Base-by-base conservation (phyloP, 2,329 filamentous ascomycete species). In the Aureobasidium leucospermi region DNA sequence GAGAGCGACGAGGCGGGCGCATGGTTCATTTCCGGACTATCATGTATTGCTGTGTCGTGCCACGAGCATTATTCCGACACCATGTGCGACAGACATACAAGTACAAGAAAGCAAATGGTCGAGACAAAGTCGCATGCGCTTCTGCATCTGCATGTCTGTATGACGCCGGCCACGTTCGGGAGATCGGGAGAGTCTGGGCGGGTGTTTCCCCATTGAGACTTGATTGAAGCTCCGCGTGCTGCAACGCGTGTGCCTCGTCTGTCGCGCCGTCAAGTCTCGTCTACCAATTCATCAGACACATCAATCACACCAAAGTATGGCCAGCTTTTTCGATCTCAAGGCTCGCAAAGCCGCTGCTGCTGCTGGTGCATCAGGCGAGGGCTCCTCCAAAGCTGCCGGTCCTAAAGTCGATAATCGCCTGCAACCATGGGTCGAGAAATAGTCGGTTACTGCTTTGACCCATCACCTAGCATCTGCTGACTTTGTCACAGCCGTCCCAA, bases 381-480 rank as follows among this genome's bases (percentile, higher is more conserved):
- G 84, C 72, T 84, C 87, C 46, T 81, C 81, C 57, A 96, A 93
- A 74, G 74, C 79, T 58, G 81, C 85, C 64, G 81, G 77, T 34
- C 74, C 78, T 61, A 81, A 79, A 69, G 87, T 83, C 70, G 84
- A 88, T 32, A 81, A 81, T 65, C 82, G 83, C 69, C 79, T 86
- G 66, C 93, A 96, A 70, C 94, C 94, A 68, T 99, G 94, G 94
- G 93, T 97, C 57, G 94, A 97, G 79, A 97, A 97, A 89, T 97
- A 96, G 93, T 96, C 79, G 60, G 71, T 43, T n/a, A 6, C 23
- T 23, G 23, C 23, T 4, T 23, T 23, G 23, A 4, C 16, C 16
- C 16, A 8, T 23, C 28, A 13, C 36, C 13, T 8, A 39, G 15
- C 28, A 45, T 23, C 28, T 19, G 58, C 52, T 48, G 57, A 16